Percentiles rank a stretch among this genome's conserved stretches.
Conservation (phyloP, 1,284 basidiomycete genomes). For the Mycocalia duriaeana region DNA sequence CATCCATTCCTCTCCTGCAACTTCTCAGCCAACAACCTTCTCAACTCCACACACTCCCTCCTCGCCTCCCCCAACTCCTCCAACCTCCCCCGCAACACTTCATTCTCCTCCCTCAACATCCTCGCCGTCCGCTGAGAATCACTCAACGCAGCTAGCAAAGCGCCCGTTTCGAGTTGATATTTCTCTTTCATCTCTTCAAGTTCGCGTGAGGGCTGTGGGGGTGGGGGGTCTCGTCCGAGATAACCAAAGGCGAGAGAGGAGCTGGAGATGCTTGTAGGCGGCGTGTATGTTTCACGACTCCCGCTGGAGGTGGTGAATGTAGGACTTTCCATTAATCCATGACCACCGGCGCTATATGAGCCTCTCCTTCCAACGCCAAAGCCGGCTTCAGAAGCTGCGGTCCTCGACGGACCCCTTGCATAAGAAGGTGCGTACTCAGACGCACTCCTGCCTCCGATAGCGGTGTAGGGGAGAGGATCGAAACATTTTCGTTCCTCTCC, state of each 20-base stretch:
- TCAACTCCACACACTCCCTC: constrained; percentile 25
- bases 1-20: no score
- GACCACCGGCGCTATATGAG: constrained; percentile 18
- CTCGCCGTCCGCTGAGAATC: constrained; percentile 65
- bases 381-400: constrained; percentile 18
- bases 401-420: no score
- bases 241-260: constrained; percentile 22
- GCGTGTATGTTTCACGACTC: constrained; percentile 31
- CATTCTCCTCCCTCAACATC: constrained; percentile 65
- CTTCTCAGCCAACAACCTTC: constrained; percentile 23
- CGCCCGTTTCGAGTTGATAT: constrained; percentile 62
- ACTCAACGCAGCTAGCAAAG: constrained; percentile 61
- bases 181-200: constrained; percentile 47
- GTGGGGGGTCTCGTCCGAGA: constrained; percentile 14
- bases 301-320: constrained; percentile 43
- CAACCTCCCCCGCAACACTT: constrained; percentile 49
- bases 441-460: constrained; percentile 13
- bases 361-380: constrained; percentile 17
- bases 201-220: constrained; percentile 15
- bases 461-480: no score
- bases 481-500: no score
- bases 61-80: constrained; percentile 41
- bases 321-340: constrained; percentile 45
- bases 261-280: constrained; percentile 27
- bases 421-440: no score